Evolutionary conservation across 2,329 filamentous ascomycete genomes (phyloP), one percentile per base, ranked within the genome.

Genomic region (Colletotrichum phormii): DNA sequence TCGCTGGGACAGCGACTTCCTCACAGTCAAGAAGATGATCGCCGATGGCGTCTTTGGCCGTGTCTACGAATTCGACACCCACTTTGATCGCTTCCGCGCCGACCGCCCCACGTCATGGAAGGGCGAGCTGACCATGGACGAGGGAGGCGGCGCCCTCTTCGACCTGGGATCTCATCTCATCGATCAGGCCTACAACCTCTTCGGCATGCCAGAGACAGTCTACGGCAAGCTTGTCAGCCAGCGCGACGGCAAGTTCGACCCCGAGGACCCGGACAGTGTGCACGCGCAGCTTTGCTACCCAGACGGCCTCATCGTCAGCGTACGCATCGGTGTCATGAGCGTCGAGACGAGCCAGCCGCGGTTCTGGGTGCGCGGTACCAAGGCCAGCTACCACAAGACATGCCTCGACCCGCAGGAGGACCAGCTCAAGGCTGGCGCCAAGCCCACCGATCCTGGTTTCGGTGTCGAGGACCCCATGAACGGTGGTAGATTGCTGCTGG

Each of bases 151-250:
- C 46, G 91, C 86, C 26, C 84, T 95, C 26, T 95, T 92, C 78
- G 94, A 95, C 77, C 86, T 96, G 1, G 94, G 94, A 55, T 90
- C 92, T 5, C 94, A 96, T 80, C 84, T 95, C 62, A 85, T 95
- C 63, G 94, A 96, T 81, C 94, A 96, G 82, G 90, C 88, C 2
- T 93, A 93, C 79, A 82, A 88, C 51, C 84, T 94, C 4, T 94
- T 95, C 74, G 94, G 94, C 22, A 82, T 91, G 78, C 94, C 94
- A 0, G 84, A 88, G 66, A 85, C 85, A 3, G 89, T 95, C 1
- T 94, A 91, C 9, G 93, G 87, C 12, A 90, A 92, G 73, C 86
- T 95, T 13, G 86, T 90, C n/a, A 89, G 87, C 61, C 92, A 94
- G 82, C 87, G 93, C 42, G 85, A 86, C 63, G 88, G 84, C 46